Evolutionary conservation across 1,284 basidiomycete genomes (phyloP), one percentile per base, ranked within the genome.

Genomic region (Phylloboletellus chloephorus): DNA sequence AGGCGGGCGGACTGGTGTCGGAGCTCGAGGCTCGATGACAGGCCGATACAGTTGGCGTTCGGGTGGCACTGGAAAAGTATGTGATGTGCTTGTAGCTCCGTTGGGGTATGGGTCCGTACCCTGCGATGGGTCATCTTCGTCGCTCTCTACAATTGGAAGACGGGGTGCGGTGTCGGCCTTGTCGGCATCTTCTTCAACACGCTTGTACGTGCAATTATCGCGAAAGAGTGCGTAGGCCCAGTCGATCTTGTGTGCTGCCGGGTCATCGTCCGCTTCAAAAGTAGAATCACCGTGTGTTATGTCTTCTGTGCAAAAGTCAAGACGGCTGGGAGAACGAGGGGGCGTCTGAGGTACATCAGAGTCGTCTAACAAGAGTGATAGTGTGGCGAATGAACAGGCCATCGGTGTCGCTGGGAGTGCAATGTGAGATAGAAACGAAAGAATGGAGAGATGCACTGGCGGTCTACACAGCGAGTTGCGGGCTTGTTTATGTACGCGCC

Each of bases 291-390:
- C 11, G 9, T 32, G 17, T n/a, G 49, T 41, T 4, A 13, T n/a
- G 6, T 30, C 45, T 12, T 46, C 37, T 25, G 46, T 19, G 35
- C 57, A 60, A 26, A 65, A 60, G 31, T 65, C 61, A 5, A 60
- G 62, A 20, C 62, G 61, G 31, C 62, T 60, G 31, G 58, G 62
- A 26, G 58, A 62, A 10, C 62, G 62, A 33, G 22, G 43, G 15
- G 58, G 57, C 4, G 33, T 20, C 13, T 13, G 43, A 8, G 39
- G 37, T 16, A 46, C 51, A 3, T 57, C 48, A 2, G 33, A 32
- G 7, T 53, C 47, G 24, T 54, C 60, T 9, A 21, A 35, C 10
- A 15, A 12, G 21, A 21, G 22, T 5, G 44, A 37, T 8, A 31
- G 25, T 8, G 29, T 15, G 13, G 56, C 21, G 8, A 30, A n/a